These are phyloP conservation scores for Globisporangium solare DNA, from an alignment of 352 stramenopile species.

Conservation along the genomic window DNA sequence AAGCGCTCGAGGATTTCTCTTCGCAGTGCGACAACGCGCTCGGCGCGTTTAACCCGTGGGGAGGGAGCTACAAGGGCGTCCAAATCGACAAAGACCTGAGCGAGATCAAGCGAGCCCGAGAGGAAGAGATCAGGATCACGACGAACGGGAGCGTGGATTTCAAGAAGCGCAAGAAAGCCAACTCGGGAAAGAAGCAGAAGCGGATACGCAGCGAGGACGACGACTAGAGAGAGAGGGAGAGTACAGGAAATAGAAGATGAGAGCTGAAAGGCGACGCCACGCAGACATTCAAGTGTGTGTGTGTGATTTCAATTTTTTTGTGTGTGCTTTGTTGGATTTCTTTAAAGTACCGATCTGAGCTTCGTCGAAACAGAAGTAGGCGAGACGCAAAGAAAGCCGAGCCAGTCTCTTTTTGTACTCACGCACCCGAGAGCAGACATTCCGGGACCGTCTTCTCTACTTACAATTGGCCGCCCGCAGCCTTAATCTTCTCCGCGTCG, in stretches of 20 bases:
- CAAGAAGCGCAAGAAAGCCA: constrained; percentile 52
- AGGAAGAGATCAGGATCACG: constrained; percentile 52
- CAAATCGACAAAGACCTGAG: constrained; percentile 39
- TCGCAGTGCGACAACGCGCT: constrained; percentile 69
- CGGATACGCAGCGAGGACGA: constrained; percentile 58
- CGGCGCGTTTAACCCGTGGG: constrained; percentile 78
- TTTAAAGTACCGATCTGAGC: constrained; percentile 17
- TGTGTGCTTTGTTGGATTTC: constrained; percentile 15
- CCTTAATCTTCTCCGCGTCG: constrained; percentile 86
- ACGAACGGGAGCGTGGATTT: constrained; percentile 56
- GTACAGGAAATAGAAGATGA: not conserved
- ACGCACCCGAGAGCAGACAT: constrained; percentile 4
- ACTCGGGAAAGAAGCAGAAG: constrained; percentile 50
- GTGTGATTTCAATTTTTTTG: constrained; percentile 7
- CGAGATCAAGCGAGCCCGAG: constrained; percentile 11
- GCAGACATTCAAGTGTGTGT: not conserved
- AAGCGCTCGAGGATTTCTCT: constrained; percentile 65
- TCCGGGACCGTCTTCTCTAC: constrained; percentile 17
- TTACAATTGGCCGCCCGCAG: constrained; percentile 73
- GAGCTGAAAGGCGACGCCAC: constrained; percentile 1
- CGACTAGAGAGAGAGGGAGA: constrained; percentile 23
- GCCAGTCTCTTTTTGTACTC: not conserved
- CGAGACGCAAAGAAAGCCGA: constrained; percentile 2
- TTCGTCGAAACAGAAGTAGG: constrained; percentile 5
- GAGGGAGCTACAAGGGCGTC: constrained; percentile 80